Evolutionary conservation across 495 filamentous ascomycete species (phyloP).

Genomic region (Aspergillus nidulans): DNA sequence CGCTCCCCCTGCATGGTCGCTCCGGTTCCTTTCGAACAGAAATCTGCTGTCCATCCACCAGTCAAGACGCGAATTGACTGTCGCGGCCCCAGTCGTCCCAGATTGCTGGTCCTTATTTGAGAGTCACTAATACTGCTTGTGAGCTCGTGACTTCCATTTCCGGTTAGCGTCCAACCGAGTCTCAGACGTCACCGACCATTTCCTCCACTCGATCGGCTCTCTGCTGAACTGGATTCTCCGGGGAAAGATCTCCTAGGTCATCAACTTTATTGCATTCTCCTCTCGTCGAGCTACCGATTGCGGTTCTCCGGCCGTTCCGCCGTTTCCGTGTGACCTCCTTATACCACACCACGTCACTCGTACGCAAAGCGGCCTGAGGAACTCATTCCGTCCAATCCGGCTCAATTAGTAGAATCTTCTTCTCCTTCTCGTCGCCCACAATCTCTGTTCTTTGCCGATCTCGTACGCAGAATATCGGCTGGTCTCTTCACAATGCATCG

Average conservation of each 20-base stretch:
- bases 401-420: conserved; percentile 11
- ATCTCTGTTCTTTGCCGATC: neutral
- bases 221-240: conserved; percentile 3
- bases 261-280: neutral
- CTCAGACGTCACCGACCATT: conserved; percentile 36
- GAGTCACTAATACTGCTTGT: neutral
- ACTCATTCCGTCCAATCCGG: conserved; percentile 11
- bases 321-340: conserved; percentile 24
- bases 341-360: conserved; percentile 41
- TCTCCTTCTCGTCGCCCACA: conserved; percentile 15
- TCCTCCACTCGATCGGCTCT: neutral
- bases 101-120: neutral
- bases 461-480: neutral
- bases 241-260: neutral
- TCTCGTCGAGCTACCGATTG: conserved; percentile 24
- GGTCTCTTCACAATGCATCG: conserved; percentile 69
- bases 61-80: neutral
- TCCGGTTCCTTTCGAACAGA: conserved; percentile 3
- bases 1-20: neutral
- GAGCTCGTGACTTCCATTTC: conserved; percentile 18
- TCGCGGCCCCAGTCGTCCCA: neutral
- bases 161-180: conserved; percentile 23
- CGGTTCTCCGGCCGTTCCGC: conserved; percentile 30
- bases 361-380: conserved; percentile 31
- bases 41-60: neutral